These are phyloP conservation scores for Vitis hybrid DNA, from an alignment of 177 flowering plant species.

Conservation along the genomic window DNA sequence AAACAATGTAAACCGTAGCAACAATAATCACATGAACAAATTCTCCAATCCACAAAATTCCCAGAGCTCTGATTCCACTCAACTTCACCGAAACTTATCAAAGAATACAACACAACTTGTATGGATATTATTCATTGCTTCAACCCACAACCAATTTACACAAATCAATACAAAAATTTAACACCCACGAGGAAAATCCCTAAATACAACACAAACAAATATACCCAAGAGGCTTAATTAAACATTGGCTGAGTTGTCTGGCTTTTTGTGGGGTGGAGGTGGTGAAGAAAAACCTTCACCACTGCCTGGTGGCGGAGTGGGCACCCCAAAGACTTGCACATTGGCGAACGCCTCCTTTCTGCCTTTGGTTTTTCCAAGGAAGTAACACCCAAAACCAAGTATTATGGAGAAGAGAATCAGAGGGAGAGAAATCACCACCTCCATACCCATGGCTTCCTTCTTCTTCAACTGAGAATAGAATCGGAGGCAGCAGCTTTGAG, in stretches of 20 bases:
- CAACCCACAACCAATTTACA: too few relatives aligned
- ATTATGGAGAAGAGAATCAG: slow-evolving; percentile 46
- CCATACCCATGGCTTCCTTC: slow-evolving; percentile 54
- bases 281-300: slow-evolving; percentile 16
- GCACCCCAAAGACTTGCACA: slow-evolving; percentile 50
- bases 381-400: slow-evolving; percentile 69
- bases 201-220: too few relatives aligned
- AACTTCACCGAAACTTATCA: too few relatives aligned
- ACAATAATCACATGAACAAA: too few relatives aligned
- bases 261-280: slow-evolving; percentile 19
- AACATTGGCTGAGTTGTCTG: slow-evolving; percentile 20
- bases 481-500: background rate
- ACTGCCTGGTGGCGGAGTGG: slow-evolving; percentile 50
- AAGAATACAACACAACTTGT: too few relatives aligned
- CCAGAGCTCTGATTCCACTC: too few relatives aligned
- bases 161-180: too few relatives aligned
- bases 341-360: slow-evolving; percentile 42
- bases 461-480: background rate
- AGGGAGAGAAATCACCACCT: slow-evolving; percentile 66
- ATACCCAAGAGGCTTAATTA: background rate
- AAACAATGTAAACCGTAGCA: too few relatives aligned
- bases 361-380: slow-evolving; percentile 57
- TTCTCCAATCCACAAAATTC: too few relatives aligned
- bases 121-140: too few relatives aligned
- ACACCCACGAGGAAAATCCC: too few relatives aligned